Evolutionary conservation across 495 filamentous ascomycete species (phyloP).

Genomic region (Xylaria sp.): DNA sequence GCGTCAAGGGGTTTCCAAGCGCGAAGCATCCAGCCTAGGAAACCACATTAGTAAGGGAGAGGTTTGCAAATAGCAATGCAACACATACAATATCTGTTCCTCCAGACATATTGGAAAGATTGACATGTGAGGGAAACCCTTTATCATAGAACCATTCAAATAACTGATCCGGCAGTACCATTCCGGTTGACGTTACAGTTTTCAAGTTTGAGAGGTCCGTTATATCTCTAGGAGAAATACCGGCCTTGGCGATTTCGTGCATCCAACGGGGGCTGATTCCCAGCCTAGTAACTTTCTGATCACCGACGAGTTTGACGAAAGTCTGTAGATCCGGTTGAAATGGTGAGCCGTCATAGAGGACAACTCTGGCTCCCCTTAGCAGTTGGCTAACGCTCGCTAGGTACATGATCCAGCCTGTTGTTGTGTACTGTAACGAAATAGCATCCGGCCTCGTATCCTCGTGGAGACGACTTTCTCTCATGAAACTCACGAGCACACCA

Average conservation of each 20-base stretch:
- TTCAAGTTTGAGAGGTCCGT: slow-evolving; percentile 65
- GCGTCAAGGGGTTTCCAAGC: slow-evolving; percentile 69
- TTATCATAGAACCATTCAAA: slow-evolving; percentile 85
- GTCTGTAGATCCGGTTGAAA: slow-evolving; percentile 69
- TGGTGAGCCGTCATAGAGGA: slow-evolving; percentile 81
- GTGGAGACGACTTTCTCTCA: slow-evolving; percentile 70
- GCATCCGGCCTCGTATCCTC: slow-evolving; percentile 55
- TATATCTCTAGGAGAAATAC: slow-evolving; percentile 64
- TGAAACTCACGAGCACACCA: slow-evolving; percentile 62
- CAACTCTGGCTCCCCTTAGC: slow-evolving; percentile 59
- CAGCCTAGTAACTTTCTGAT: slow-evolving; percentile 66
- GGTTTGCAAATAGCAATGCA: neutral
- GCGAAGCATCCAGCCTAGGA: slow-evolving; percentile 69
- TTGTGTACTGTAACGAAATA: slow-evolving; percentile 65
- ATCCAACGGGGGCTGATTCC: slow-evolving; percentile 79
- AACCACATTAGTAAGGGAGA: slow-evolving; percentile 11
- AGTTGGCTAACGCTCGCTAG: slow-evolving; percentile 61
- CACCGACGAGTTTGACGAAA: slow-evolving; percentile 63
- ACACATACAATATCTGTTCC: slow-evolving; percentile 72
- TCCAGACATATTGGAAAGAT: slow-evolving; percentile 76
- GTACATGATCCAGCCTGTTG: slow-evolving; percentile 90
- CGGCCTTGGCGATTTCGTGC: slow-evolving; percentile 67
- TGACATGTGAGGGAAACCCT: slow-evolving; percentile 70
- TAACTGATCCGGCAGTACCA: slow-evolving; percentile 75
- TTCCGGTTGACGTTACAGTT: slow-evolving; percentile 72